Base-by-base conservation (phyloP, 768 basidiomycete species). In the Tylopilus intermedius region DNA sequence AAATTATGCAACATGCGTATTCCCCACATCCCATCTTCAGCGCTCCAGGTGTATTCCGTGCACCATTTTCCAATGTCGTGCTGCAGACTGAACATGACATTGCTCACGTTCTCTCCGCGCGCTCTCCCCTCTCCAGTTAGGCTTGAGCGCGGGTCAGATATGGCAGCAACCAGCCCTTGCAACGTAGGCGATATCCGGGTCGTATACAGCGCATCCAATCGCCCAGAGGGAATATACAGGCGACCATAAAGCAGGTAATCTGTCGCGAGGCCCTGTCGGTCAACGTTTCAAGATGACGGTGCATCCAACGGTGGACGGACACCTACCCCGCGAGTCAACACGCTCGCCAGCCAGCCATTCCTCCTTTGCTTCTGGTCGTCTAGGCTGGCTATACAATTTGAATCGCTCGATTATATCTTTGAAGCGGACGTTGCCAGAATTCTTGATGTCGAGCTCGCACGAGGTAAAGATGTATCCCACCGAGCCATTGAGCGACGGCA, bases 201-300 rank as follows among this genome's bases (percentile, higher is more conserved):
- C 2, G 92, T 89, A 57, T 94, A 96, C 18, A 97, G 71, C 0
- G 92, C 95, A 61, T 96, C 93, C 38, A 97, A 75, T 41, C 93
- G 76, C 9, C 92, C 84, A 0, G 89, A 86, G 1, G 95, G 94
- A 5, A 96, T 79, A 68, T 95, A 92, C 38, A 94, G 76, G 4
- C 93, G 83, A 14, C 95, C 95, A 67, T 95, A 97, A 22, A 97
- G 75, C 37, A 98, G 79, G 68, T 94, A 98, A 70, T 97, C 95
- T 94, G 58, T 51, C 38, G 42, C 52, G 37, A 21, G 33, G 29
- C 49, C 54, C 58, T 55, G 56, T 53, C 40, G 51, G 58, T 67
- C 61, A 67, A 49, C 55, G 53, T 51, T 54, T 51, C 52, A 55
- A 58, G 37, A 49, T 53, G 54, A 46, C 32, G 24, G 24, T 24